Base-by-base conservation (phyloP, 345 rosid species). In the Iberis pinnata region DNA sequence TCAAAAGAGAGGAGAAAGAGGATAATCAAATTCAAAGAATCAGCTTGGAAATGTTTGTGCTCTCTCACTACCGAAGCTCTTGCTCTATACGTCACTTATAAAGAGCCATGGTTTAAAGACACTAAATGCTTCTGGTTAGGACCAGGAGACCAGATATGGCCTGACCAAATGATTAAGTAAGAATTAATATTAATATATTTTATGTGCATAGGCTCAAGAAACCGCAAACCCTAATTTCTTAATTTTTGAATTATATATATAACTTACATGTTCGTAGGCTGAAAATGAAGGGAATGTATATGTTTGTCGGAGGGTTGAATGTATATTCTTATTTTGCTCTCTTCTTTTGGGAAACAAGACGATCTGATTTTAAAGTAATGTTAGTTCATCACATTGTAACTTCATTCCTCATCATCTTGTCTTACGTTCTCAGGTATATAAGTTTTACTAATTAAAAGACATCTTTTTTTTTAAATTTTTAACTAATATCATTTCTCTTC, bases 31-130 rank as follows among this genome's bases (percentile, higher is more conserved):
- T 89, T 86, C 65, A 82, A 87, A 68, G 96, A 89, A 61, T 82
- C 96, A 0, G 96, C 90, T 25, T 89, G 96, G 94, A 89, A 89
- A 73, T 86, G 78, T 64, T 27, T 86, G 6, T 89, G 83, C 61
- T 83, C 70, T 60, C 42, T 79, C 53, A 80, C 90, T 10, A 76
- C 78, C 1, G 97, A 89, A 66, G 7, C 68, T 69, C 43, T 89
- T 44, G 75, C 75, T 54, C 59, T 86, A 25, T 32, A 38, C 51
- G 83, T 86, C 45, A 62, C 85, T 56, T 80, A 77, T 63, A 50
- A 70, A 18, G 96, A 86, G 73, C 94, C 96, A 59, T 89, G 97
- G 97, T 79, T 86, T 63, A 73, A 73, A 47, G 74, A 71, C 22
- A 82, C 88, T 11, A 75, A 64, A 63, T 69, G 71, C 74, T 89